Base-by-base conservation (phyloP, 805 yeast genomes). In the Myxozyma neotropica region DNA sequence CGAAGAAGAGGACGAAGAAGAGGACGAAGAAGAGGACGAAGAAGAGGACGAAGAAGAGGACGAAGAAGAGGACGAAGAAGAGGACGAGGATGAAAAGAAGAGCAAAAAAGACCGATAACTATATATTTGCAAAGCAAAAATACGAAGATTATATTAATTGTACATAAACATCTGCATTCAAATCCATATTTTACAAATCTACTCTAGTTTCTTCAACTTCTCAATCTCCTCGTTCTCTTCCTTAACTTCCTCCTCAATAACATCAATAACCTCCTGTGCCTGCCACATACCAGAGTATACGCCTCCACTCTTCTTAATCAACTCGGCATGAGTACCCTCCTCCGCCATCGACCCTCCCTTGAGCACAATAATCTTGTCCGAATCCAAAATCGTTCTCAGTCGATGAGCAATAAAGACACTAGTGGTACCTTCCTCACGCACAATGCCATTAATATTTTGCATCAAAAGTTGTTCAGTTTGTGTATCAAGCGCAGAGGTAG, bases 401-500 rank as follows among this genome's bases (percentile, higher is more conserved):
- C 99, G 77, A 72, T 94, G 99, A 0, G 99, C 99, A 73, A 94
- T 91, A 67, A 91, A 88, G 4, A 94, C 84, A 67, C 89, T 88
- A 1, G 99, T 94, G 61, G 82, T 83, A 15, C 74, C 72, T 13
- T 77, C 73, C 24, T 82, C 82, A 51, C 74, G 78, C 71, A 94
- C 87, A 24, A 89, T 83, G 2, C 75, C 69, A 65, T 85, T 81
- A 53, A 94, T 87, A 0, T 96, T 92, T 53, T 80, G 81, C 69
- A 94, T 75, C 46, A 94, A 76, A 1, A 88, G 81, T 72, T 89
- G 96, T 70, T 94, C 99, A 0, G 99, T 94, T 68, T 92, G 96
- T 10, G 99, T 94, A 72, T 94, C 99, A 48, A 94, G 78, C 0
- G 99, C 98, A 49, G 96, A 87, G 0, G 99, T 89, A 1, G 99